Conservation (phyloP, 116 monocot species). For the Phalaenopsis hybrid region DNA sequence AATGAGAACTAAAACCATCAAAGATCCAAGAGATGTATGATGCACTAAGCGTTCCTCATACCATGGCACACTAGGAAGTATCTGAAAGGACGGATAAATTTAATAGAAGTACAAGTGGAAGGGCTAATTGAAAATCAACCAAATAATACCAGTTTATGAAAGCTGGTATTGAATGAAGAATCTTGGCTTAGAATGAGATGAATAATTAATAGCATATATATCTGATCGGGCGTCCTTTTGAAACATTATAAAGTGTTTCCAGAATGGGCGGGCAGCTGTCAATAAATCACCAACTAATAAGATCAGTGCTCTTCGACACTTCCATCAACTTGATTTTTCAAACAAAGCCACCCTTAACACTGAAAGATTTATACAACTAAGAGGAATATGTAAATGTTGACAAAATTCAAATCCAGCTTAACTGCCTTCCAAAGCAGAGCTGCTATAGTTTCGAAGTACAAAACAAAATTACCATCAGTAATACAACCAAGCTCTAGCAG, state of each 20-base stretch:
- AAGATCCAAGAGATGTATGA: constrained; percentile 83
- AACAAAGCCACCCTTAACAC: not conserved
- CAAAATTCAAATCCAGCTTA: not conserved
- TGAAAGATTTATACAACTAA: not conserved
- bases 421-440: not conserved
- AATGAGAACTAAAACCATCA: constrained; percentile 92
- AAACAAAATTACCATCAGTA: not conserved
- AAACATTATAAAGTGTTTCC: constrained; percentile 93
- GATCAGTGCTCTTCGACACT: not conserved
- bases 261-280: constrained; percentile 87
- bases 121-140: constrained; percentile 8
- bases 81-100: constrained; percentile 13
- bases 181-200: constrained; percentile 97
- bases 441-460: no score
- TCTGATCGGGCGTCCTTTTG: constrained; percentile 86
- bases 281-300: constrained; percentile 14
- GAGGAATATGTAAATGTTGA: not conserved
- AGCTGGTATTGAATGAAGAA: constrained; percentile 76
- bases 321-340: not conserved
- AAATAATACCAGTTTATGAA: constrained; percentile 80
- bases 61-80: constrained; percentile 73
- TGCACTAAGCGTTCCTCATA: constrained; percentile 88
- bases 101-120: not conserved
- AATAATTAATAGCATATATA: constrained; percentile 87
- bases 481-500: not conserved